Evolutionary conservation across 257 asterid species (phyloP).

Genomic region (Orobanche coerulescens): DNA sequence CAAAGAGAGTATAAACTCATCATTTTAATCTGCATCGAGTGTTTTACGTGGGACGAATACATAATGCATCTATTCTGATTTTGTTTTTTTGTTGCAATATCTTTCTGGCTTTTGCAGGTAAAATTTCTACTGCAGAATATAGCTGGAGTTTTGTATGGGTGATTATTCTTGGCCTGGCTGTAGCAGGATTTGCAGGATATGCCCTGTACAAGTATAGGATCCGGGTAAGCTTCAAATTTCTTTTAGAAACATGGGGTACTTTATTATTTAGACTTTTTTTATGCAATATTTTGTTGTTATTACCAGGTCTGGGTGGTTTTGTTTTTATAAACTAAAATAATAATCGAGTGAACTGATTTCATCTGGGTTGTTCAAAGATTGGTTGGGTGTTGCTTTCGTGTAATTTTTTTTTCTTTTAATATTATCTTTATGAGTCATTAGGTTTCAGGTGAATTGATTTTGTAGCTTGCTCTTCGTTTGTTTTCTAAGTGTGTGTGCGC

Average conservation of each 20-base stretch:
- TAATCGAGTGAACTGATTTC: too few relatives aligned
- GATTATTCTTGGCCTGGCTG: slow-evolving; percentile 57
- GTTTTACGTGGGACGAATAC: neutral
- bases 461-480: too few relatives aligned
- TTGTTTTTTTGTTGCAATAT: neutral
- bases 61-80: neutral
- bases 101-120: slow-evolving; percentile 41
- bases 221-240: slow-evolving; percentile 44
- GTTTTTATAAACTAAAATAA: too few relatives aligned
- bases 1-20: neutral
- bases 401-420: neutral
- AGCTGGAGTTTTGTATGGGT: slow-evolving; percentile 73
- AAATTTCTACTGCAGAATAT: slow-evolving; percentile 24
- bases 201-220: slow-evolving; percentile 84
- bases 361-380: too few relatives aligned
- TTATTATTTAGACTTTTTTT: neutral
- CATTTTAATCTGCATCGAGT: neutral
- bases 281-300: too few relatives aligned
- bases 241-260: neutral
- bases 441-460: too few relatives aligned
- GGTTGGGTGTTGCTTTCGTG: too few relatives aligned
- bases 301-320: too few relatives aligned
- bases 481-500: too few relatives aligned
- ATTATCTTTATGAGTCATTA: neutral
- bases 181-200: slow-evolving; percentile 63